Evolutionary conservation across 2,329 filamentous ascomycete species (phyloP).

Genomic region (Beauveria australis): DNA sequence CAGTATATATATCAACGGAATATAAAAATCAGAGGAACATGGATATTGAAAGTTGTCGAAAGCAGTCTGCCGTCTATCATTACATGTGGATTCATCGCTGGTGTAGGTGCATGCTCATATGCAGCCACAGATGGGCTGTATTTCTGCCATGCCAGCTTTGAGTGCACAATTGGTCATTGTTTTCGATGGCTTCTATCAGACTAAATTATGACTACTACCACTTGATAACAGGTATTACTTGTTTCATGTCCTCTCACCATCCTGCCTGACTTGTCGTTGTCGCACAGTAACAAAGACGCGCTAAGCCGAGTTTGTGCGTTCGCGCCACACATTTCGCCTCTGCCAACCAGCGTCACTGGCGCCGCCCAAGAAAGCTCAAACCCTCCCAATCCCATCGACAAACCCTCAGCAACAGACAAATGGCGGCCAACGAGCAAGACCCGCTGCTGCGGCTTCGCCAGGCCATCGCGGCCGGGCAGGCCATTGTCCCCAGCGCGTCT

Average conservation of each 20-base stretch:
- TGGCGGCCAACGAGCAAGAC: slow-evolving; percentile 59
- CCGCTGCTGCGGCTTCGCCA: slow-evolving; percentile 77
- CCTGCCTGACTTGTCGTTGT: not conserved
- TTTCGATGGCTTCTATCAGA: no score
- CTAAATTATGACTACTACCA: no score
- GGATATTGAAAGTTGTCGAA: not conserved
- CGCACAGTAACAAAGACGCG: not conserved
- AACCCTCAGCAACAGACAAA: slow-evolving; percentile 24
- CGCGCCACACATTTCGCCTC: not conserved
- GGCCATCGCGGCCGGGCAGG: slow-evolving; percentile 62
- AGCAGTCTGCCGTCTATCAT: not conserved
- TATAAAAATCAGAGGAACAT: not conserved
- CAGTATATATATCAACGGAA: not conserved
- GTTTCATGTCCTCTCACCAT: no score
- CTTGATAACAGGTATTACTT: no score
- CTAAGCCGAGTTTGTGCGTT: not conserved
- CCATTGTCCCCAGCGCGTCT: slow-evolving; percentile 67
- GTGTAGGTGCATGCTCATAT: not conserved
- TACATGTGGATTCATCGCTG: not conserved
- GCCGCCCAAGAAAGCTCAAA: not conserved
- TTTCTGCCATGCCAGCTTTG: no score
- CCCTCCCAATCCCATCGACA: not conserved
- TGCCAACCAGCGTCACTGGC: not conserved
- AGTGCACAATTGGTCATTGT: no score
- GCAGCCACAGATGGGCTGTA: no score